Base-by-base conservation (phyloP, 225 moss, liverwort and hornwort species). In the Pseudisothecium myosuroides region DNA sequence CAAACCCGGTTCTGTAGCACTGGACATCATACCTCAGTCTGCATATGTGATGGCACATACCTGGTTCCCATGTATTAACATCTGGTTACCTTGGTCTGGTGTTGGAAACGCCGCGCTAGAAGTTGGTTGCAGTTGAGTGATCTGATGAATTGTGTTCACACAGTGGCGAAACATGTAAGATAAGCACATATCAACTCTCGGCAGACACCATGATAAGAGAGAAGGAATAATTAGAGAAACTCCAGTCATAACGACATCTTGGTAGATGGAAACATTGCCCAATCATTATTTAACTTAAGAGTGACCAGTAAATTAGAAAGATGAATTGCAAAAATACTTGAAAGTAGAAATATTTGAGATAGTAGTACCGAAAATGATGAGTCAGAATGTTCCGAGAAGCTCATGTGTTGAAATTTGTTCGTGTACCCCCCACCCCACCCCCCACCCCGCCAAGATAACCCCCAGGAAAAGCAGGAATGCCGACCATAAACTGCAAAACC, bases 401-500 rank as follows among this genome's bases (percentile, higher is more conserved):
- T 88, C 79, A 65, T 58, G 37, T 66, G 72, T 65, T 66, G 80
- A 79, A 78, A 45, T 62, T 84, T 88, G 85, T 39, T 81, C 82
- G 31, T 71, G 72, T 69, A 87, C 28, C 60, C 19, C 31, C 32
- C 36, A 47, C 37, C 54, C 34, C 23, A 16, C 32, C 7, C 69
- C 52, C 72, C 76, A 39, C n/a, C 41, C 37, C 37, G 37, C 80
- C 73, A 55, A 84, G 55, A 54, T 52, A 37, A 36, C 10, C 16
- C 63, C 82, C 87, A 76, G 85, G 72, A 76, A 81, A 89, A 59
- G 65, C 85, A 89, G 73, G 56, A 77, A 73, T 85, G 87, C 88
- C 67, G 76, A 89, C 82, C 73, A 52, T 74, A 45, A 89, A 82
- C 91, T 93, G 93, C 93, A 91, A 88, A 92, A 91, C 79, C 88